Base-by-base conservation (phyloP, 768 basidiomycete species). In the Lactifluus hygrophoroides region DNA sequence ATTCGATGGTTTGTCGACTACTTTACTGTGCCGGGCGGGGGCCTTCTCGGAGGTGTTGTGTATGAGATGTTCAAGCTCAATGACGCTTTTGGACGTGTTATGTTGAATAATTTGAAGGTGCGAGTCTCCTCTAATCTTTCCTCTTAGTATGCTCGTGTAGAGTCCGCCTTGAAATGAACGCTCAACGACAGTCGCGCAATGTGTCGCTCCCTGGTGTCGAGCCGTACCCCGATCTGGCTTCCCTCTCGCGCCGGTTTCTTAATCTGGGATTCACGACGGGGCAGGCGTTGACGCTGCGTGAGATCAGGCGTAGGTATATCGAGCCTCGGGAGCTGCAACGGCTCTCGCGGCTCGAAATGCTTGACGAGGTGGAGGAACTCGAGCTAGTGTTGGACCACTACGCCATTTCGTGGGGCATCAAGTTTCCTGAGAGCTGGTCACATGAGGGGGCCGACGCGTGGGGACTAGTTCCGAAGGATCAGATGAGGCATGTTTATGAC, bases 351-450 rank as follows among this genome's bases (percentile, higher is more conserved):
- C 76, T 96, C 16, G 95, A 98, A 68, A 78, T 90, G 71, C 78
- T 99, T 5, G 95, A 98, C 67, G 94, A 99, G 71, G 76, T 93
- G 9, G 95, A 99, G 70, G 95, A 98, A 71, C 77, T 99, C 19
- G 88, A 94, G 57, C 79, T 99, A 5, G 88, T 98, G 1, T 74
- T 96, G 30, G 77, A 78, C 2, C 94, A 98, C 68, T 98, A 98
- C 70, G 90, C 86, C 14, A 80, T 97, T 54, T 84, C 86, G 0
- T 97, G 93, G 93, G 82, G 77, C 13, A n/a, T 65, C 13, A 66
- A 64, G 43, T 44, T 65, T 4, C 63, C 67, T 3, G 28, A 49
- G 8, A 45, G 53, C 17, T 46, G 44, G 53, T 21, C 21, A n/a
- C 48, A 17, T 30, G 46, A 35, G 11, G 45, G 43, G 13, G 27